A percentile compares a stretch with the other conserved stretches of the same genome.
These are phyloP conservation scores for Fraxinus greggii DNA, from an alignment of 305 asterid species.

Conservation along the genomic window DNA sequence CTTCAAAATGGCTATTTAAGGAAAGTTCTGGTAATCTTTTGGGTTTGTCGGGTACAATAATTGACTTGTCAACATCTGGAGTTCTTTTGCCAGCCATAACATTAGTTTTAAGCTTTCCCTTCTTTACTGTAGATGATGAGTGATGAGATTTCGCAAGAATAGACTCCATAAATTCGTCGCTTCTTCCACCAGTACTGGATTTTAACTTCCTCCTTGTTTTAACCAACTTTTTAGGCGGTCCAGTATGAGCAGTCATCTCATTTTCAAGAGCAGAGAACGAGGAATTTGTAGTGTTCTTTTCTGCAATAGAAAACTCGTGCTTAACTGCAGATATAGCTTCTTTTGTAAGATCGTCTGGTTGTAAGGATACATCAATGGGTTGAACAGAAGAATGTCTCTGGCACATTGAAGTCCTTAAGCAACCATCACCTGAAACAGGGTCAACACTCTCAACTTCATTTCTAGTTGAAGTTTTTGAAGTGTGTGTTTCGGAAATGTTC, in stretches of 20 bases:
- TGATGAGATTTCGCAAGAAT: slow-evolving; percentile 34
- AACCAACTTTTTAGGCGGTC: slow-evolving; percentile 11
- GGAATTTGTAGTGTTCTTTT: not conserved
- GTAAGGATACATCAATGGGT: slow-evolving; percentile 17
- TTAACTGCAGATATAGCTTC: slow-evolving; percentile 32
- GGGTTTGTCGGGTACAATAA: slow-evolving; percentile 40
- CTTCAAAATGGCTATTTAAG: slow-evolving; percentile 60
- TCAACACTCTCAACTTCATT: slow-evolving; percentile 30
- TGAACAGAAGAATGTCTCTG: not conserved
- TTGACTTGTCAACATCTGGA: slow-evolving; percentile 42
- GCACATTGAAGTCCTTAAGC: slow-evolving; percentile 25
- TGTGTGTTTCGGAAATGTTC: slow-evolving; percentile 27
- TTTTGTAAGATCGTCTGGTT: slow-evolving; percentile 34
- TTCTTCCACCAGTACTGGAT: slow-evolving; percentile 35
- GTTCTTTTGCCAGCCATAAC: slow-evolving; percentile 40
- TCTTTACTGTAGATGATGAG: slow-evolving; percentile 55
- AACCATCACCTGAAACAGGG: slow-evolving; percentile 33
- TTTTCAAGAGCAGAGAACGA: slow-evolving; percentile 1
- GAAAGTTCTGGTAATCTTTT: slow-evolving; percentile 47
- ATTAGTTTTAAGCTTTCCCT: slow-evolving; percentile 45
- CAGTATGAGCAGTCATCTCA: slow-evolving; percentile 19
- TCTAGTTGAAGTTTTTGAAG: slow-evolving; percentile 27
- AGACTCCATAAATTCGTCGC: slow-evolving; percentile 39
- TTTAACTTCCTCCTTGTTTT: slow-evolving; percentile 44
- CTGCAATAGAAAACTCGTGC: slow-evolving; percentile 23